Conservation (phyloP, 306 rosid species). For the Crotalaria pallida region DNA sequence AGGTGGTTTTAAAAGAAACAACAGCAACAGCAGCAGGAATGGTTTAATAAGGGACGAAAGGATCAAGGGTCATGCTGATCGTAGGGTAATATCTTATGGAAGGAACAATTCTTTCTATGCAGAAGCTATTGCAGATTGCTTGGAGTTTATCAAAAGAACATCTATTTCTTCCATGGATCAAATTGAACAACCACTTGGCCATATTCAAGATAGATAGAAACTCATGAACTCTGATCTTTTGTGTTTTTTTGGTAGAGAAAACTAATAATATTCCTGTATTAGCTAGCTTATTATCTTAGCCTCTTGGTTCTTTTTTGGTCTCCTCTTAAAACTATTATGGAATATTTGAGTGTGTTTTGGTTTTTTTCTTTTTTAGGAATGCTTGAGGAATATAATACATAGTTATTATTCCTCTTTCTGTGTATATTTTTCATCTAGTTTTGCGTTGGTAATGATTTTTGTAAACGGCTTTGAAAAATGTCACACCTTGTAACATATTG, state of each 20-base stretch:
- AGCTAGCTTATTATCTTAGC: neutral
- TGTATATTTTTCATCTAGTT: conserved; percentile 15
- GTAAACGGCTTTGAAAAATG: conserved; percentile 25
- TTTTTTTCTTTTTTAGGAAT: neutral
- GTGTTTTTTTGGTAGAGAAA: conserved; percentile 4
- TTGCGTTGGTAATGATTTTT: conserved; percentile 18
- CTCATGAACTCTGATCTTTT: conserved; percentile 10
- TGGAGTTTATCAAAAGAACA: conserved; percentile 79
- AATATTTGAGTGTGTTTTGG: neutral
- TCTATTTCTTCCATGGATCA: conserved; percentile 56
- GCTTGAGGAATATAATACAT: neutral
- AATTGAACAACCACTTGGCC: conserved; percentile 32
- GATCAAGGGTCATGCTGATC: conserved; percentile 16
- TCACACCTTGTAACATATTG: conserved; percentile 20
- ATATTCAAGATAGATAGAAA: conserved; percentile 27
- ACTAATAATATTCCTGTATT: neutral
- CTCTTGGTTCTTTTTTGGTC: conserved; percentile 4
- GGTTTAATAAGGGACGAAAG: conserved; percentile 21
- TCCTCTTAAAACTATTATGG: conserved; percentile 12
- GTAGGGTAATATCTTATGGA: conserved; percentile 35
- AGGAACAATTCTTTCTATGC: conserved; percentile 81
- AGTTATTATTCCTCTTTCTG: conserved; percentile 1
- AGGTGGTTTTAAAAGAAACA: conserved; percentile 28
- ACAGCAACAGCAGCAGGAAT: conserved; percentile 24
- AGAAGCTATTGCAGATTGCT: conserved; percentile 90